phyloP scores from a whole-genome alignment of 2,329 filamentous ascomycete genomes.

The Periconia macrospinosa region DNA sequence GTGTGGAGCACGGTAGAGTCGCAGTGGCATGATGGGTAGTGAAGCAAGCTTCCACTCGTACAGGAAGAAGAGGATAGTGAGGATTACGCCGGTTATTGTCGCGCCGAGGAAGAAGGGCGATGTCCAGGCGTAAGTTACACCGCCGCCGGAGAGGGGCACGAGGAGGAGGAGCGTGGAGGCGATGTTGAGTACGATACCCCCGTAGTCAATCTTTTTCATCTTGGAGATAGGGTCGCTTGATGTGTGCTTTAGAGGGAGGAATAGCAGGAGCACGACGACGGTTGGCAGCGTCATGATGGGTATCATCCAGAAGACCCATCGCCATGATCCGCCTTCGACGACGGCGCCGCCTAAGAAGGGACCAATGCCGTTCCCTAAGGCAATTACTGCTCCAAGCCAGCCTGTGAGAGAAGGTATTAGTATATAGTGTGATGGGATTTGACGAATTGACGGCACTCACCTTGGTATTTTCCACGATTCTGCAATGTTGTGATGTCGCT shows the following conservation, averaged over 20 bases:
- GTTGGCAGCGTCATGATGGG: slow-evolving; percentile 64
- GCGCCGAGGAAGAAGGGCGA: slow-evolving; percentile 62
- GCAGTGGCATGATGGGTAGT: slow-evolving; percentile 59
- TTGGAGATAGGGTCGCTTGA: slow-evolving; percentile 8
- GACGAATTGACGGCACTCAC: slow-evolving; percentile 7
- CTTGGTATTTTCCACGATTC: slow-evolving; percentile 37
- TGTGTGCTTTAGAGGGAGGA: slow-evolving; percentile 56
- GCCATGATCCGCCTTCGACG: slow-evolving; percentile 70
- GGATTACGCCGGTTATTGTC: slow-evolving; percentile 53
- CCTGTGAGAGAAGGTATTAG: slow-evolving; percentile 10
- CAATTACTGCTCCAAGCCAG: slow-evolving; percentile 18
- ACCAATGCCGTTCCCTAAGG: slow-evolving; percentile 44
- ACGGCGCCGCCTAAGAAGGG: slow-evolving; percentile 72
- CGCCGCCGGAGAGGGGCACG: slow-evolving; percentile 66
- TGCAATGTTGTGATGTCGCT: slow-evolving; percentile 35
- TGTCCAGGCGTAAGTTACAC: slow-evolving; percentile 58
- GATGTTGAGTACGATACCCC: slow-evolving; percentile 36
- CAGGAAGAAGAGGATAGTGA: slow-evolving; percentile 53
- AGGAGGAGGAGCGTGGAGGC: slow-evolving; percentile 57
- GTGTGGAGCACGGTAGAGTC: slow-evolving; percentile 6
- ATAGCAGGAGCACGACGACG: slow-evolving; percentile 60
- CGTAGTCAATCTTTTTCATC: slow-evolving; percentile 39
- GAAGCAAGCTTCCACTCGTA: slow-evolving; percentile 59
- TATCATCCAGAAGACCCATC: slow-evolving; percentile 74
- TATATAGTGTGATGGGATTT: not conserved